These are phyloP conservation scores for Candida ponderosae DNA, from an alignment of 805 yeast species.

Conservation along the genomic window DNA sequence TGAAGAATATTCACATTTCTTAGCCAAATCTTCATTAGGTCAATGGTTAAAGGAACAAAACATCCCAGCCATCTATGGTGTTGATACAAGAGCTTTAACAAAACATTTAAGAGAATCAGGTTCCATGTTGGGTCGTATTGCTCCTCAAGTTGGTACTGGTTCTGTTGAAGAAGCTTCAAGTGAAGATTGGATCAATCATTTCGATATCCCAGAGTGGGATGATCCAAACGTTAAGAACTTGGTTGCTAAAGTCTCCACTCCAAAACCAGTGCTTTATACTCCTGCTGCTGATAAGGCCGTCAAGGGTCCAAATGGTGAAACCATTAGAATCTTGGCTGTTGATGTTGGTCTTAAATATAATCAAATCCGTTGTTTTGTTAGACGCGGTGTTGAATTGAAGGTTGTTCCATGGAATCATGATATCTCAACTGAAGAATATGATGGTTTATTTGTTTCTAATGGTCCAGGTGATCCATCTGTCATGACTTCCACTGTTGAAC, in stretches of 20 bases:
- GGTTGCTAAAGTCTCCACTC: constrained; percentile 83
- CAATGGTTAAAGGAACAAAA: constrained; percentile 89
- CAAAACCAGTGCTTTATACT: constrained; percentile 65
- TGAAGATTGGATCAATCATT: constrained; percentile 51
- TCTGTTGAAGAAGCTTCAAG: constrained; percentile 23
- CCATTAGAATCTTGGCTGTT: constrained; percentile 76
- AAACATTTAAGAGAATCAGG: constrained; percentile 90
- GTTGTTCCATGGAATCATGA: constrained; percentile 97
- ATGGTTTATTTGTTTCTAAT: constrained; percentile 92
- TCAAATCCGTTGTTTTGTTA: constrained; percentile 94
- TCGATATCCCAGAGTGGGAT: constrained; percentile 78
- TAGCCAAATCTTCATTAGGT: constrained; percentile 89
- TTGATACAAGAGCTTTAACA: constrained; percentile 93
- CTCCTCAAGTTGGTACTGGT: constrained; percentile 42
- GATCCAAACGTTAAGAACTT: constrained; percentile 90
- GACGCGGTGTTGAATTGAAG: constrained; percentile 90
- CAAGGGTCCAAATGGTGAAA: constrained; percentile 65
- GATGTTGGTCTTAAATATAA: constrained; percentile 98
- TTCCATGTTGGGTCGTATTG: constrained; percentile 85
- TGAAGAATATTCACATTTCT: constrained; percentile 88
- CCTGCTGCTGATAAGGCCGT: constrained; percentile 52
- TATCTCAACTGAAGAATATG: constrained; percentile 71
- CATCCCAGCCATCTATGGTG: constrained; percentile 95
- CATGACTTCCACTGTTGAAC: constrained; percentile 58
- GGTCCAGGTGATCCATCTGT: constrained; percentile 99